These are phyloP conservation scores for Lactarius deliciosus DNA, from an alignment of 768 basidiomycete genomes.

Conservation along the genomic window DNA sequence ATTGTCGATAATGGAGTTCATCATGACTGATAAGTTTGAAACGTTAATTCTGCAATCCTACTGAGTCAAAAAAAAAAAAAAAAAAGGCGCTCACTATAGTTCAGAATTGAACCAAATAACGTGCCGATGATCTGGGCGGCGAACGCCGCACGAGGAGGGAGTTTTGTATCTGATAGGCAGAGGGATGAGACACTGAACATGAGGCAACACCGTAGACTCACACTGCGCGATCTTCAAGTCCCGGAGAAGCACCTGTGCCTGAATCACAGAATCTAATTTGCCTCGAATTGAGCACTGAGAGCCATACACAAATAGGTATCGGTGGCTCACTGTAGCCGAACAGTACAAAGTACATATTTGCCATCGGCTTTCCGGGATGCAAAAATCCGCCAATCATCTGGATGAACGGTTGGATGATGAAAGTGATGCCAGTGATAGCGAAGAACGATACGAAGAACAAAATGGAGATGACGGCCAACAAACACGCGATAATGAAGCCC, in stretches of 20 bases:
- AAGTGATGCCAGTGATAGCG: conserved; percentile 47
- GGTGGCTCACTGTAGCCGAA: conserved; percentile 44
- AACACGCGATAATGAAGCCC: conserved; percentile 47
- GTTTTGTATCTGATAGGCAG: conserved; percentile 40
- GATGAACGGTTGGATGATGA: conserved; percentile 50
- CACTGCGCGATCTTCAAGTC: conserved; percentile 53
- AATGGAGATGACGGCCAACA: conserved; percentile 46
- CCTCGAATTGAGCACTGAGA: background rate
- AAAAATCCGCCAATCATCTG: conserved; percentile 46
- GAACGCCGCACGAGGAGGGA: conserved; percentile 51
- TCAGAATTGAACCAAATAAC: conserved; percentile 43
- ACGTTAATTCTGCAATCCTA: background rate
- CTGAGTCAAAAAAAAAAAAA: background rate
- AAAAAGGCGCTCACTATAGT: conserved; percentile 32
- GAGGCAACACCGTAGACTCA: conserved; percentile 9
- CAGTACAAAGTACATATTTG: conserved; percentile 44
- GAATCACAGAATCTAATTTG: conserved; percentile 41
- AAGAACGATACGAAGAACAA: conserved; percentile 47
- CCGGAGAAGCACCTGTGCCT: conserved; percentile 44
- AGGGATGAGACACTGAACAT: background rate
- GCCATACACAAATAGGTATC: background rate
- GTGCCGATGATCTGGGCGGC: conserved; percentile 52
- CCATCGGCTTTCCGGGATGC: conserved; percentile 37
- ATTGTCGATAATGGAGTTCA: conserved; percentile 56
- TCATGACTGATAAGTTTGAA: conserved; percentile 46